Base-by-base conservation (phyloP, 2,329 filamentous ascomycete genomes). In the Fusarium phyllophilum region DNA sequence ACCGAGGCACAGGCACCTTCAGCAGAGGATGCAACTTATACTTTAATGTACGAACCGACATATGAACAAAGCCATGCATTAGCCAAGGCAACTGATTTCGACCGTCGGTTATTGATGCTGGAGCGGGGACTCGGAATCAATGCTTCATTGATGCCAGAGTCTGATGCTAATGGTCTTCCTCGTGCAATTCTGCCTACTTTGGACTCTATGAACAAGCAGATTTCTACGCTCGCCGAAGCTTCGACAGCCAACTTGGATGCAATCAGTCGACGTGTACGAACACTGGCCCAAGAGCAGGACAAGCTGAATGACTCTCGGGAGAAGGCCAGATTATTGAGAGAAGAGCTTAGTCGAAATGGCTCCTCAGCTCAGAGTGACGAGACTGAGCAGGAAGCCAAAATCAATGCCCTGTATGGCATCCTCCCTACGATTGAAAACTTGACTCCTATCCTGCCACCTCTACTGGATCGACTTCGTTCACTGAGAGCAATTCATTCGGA, bases 371-470 rank as follows among this genome's bases (percentile, higher is more conserved):
- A 86, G 26, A 77, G 79, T 14, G 81, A 89, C 64, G 86, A 92
- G 72, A 84, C 87, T 14, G 94, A 97, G 77, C 93, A 97, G 77
- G 88, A 91, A 45, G 88, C 93, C 60, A 97, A 97, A 81, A 93
- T 99, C 81, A 96, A 97, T 74, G 94, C 95, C 4, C 89, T 99
- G 10, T 98, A 98, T 82, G 93, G 93, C 3, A 94, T 94, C 7
- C 85, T 99, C 22, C 92, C 95, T 3, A 96, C 94, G 0, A 96
- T 99, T 66, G 95, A 97, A 82, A 93, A 89, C 64, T 87, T 99
- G 13, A 89, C 94, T 11, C 96, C 96, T 2, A 87, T 97, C 24
- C 87, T 99, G 8, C 96, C 96, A 3, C 90, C 94, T 10, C 86
- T 98, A 15, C 86, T 99, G 17, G 95, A 98, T 78, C 90, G 96